Percentiles rank a stretch among this genome's conserved stretches.
phyloP scores from a whole-genome alignment of 768 basidiomycete species.

The Suillus brevipes region DNA sequence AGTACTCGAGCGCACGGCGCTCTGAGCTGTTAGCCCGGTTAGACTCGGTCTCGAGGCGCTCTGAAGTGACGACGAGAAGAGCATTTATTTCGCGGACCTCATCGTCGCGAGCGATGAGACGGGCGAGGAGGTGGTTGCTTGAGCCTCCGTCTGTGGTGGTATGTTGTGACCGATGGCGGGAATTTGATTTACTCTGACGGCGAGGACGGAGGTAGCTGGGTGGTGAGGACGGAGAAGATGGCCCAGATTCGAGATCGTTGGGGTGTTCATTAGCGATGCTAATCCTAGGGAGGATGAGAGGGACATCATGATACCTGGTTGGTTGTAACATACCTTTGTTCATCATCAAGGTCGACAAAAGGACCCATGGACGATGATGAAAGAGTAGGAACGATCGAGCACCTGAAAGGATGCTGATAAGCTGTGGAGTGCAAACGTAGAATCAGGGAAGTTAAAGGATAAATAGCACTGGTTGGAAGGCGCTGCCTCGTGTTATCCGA shows the following conservation, averaged over 20 bases:
- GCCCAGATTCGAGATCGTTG: slow-evolving; percentile 30
- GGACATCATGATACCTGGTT: neutral
- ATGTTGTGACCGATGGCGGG: slow-evolving; percentile 27
- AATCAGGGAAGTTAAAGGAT: slow-evolving; percentile 12
- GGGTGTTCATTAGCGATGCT: slow-evolving; percentile 29
- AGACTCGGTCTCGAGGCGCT: slow-evolving; percentile 43
- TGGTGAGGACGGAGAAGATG: slow-evolving; percentile 27
- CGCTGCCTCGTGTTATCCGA: slow-evolving; percentile 30
- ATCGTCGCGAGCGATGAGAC: slow-evolving; percentile 30
- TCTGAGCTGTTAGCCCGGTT: slow-evolving; percentile 46
- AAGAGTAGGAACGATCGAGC: slow-evolving; percentile 11
- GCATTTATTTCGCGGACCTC: slow-evolving; percentile 34
- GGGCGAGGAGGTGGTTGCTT: slow-evolving; percentile 31
- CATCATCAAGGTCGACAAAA: slow-evolving; percentile 28
- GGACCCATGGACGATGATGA: slow-evolving; percentile 27
- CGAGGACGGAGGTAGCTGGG: slow-evolving; percentile 20
- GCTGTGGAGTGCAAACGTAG: slow-evolving; percentile 5
- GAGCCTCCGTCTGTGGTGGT: slow-evolving; percentile 29
- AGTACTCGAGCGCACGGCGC: slow-evolving; percentile 47
- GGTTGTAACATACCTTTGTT: slow-evolving; percentile 23
- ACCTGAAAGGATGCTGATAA: slow-evolving; percentile 1
- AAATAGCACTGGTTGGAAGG: slow-evolving; percentile 12
- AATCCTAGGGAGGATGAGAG: slow-evolving; percentile 17
- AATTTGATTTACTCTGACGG: slow-evolving; percentile 28
- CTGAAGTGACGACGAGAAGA: slow-evolving; percentile 23